A percentile compares a stretch with the other conserved stretches of the same genome.
Conservation (phyloP, 169 alveolate species). For the Ichthyophthirius multifiliis region DNA sequence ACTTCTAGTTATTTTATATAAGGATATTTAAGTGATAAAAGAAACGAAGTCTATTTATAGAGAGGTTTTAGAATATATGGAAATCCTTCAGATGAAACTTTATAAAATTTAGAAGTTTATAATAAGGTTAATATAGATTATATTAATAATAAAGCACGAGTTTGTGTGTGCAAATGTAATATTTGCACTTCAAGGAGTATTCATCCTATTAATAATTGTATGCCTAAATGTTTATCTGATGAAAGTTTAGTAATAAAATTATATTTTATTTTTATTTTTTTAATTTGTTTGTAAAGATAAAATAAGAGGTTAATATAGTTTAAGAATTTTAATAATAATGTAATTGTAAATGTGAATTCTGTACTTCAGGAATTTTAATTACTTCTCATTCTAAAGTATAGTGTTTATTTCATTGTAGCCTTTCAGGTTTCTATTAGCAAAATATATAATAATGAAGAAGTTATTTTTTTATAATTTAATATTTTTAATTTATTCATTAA, state of each 20-base stretch:
- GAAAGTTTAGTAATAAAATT: background rate
- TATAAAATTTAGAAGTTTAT: conserved; percentile 36
- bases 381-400: background rate
- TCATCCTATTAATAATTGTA: conserved; percentile 61
- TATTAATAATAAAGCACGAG: conserved; percentile 22
- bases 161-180: conserved; percentile 59
- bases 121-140: conserved; percentile 22
- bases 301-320: background rate
- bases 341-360: background rate
- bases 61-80: conserved; percentile 73
- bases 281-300: background rate
- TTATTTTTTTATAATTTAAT: no score
- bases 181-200: conserved; percentile 40
- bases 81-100: conserved; percentile 53
- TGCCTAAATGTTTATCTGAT: conserved; percentile 27
- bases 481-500: no score
- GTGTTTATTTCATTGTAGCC: background rate
- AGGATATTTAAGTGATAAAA: conserved; percentile 17
- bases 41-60: conserved; percentile 33
- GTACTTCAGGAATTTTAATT: background rate
- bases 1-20: conserved; percentile 38
- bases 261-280: background rate
- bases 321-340: background rate
- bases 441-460: no score
- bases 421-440: no score